phyloP scores from a whole-genome alignment of 768 basidiomycete species.

The Amanita jacksonii region DNA sequence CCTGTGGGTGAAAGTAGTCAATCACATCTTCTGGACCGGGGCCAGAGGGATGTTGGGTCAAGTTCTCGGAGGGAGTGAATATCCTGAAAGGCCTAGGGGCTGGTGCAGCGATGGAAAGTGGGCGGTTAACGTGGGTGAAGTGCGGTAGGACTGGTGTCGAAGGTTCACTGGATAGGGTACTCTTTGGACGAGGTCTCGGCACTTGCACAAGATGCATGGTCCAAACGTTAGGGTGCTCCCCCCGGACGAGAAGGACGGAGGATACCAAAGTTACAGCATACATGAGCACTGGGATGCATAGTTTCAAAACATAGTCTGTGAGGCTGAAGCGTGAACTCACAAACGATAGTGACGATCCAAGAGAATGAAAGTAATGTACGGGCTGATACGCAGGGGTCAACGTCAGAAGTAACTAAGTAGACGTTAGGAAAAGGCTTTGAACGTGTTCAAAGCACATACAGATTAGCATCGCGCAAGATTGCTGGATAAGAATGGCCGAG shows the following conservation, averaged over 20 bases:
- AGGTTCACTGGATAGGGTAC: slow-evolving; percentile 24
- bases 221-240: slow-evolving; percentile 44
- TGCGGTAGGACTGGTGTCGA: slow-evolving; percentile 22
- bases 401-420: slow-evolving; percentile 4
- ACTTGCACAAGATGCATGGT: slow-evolving; percentile 36
- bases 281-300: slow-evolving; percentile 35
- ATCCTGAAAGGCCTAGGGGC: slow-evolving; percentile 26
- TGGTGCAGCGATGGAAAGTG: slow-evolving; percentile 33
- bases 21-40: slow-evolving; percentile 35
- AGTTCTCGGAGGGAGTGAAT: slow-evolving; percentile 17
- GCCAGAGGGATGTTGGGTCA: slow-evolving; percentile 31
- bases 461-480: slow-evolving; percentile 24
- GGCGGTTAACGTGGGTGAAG: slow-evolving; percentile 24
- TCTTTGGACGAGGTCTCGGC: slow-evolving; percentile 21
- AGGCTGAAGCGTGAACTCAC: slow-evolving; percentile 22
- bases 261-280: slow-evolving; percentile 44
- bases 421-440: background rate
- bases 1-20: slow-evolving; percentile 33
- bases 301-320: background rate
- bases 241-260: slow-evolving; percentile 28
- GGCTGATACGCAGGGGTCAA: slow-evolving; percentile 39
- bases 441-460: background rate
- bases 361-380: slow-evolving; percentile 49
- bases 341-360: slow-evolving; percentile 21
- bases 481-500: slow-evolving; percentile 27